These are phyloP conservation scores for Phytophthora tentaculata DNA, from an alignment of 352 stramenopile species.

Conservation along the genomic window DNA sequence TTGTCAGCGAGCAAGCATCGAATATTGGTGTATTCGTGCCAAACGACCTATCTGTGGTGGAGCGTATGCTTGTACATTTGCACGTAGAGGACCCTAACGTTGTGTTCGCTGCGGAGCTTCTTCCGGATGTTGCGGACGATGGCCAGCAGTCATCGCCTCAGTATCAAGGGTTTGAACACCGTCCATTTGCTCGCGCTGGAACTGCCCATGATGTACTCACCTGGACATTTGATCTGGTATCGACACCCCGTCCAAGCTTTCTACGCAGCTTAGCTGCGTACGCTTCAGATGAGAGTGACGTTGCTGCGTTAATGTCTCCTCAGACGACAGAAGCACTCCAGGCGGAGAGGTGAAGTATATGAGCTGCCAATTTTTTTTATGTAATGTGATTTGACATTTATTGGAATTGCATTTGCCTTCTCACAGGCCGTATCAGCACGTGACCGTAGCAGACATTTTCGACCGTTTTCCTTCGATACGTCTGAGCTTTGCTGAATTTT, in stretches of 20 bases:
- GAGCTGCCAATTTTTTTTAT: too few relatives aligned
- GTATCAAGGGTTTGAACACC: conserved; percentile 22
- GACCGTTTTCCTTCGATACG: conserved; percentile 70
- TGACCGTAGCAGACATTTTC: conserved; percentile 70
- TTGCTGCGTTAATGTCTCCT: conserved; percentile 50
- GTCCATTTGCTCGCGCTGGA: conserved; percentile 64
- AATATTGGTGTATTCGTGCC: conserved; percentile 86
- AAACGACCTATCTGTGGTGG: conserved; percentile 56
- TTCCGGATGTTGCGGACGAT: conserved; percentile 11
- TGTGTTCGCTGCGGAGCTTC: conserved; percentile 46
- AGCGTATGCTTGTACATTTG: conserved; percentile 58
- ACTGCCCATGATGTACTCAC: conserved; percentile 71
- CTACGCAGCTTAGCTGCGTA: conserved; percentile 67
- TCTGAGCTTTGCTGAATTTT: conserved; percentile 69
- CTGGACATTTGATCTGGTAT: conserved; percentile 80
- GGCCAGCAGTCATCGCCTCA: conserved; percentile 21
- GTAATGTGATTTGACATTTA: not conserved
- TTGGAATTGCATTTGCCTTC: not conserved
- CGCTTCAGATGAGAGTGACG: conserved; percentile 59
- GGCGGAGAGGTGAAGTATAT: conserved; percentile 39
- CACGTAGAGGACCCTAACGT: conserved; percentile 56
- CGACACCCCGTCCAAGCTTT: conserved; percentile 65
- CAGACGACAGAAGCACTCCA: conserved; percentile 55
- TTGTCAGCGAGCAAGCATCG: conserved; percentile 64
- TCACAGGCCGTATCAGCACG: conserved; percentile 40